phyloP scores from a whole-genome alignment of 306 rosid species.

The Oemleria cerasiformis region DNA sequence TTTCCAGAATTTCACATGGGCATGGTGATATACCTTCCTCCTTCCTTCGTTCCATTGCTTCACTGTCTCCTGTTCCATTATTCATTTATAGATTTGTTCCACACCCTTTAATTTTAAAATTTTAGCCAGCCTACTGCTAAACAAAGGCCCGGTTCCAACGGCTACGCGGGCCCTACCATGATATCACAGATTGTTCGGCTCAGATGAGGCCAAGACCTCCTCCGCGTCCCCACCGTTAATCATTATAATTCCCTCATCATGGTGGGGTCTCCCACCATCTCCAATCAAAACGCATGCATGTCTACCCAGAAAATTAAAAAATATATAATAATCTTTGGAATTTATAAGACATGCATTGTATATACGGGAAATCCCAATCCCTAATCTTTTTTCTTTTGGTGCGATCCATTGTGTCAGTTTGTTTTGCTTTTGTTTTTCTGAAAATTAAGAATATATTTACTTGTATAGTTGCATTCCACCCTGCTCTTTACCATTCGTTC shows the following conservation, averaged over 20 bases:
- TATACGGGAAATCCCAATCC: too few species aligned
- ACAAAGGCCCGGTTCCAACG: background rate
- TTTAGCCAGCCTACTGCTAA: background rate
- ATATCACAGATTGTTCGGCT: background rate
- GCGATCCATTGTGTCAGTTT: too few species aligned
- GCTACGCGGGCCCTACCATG: conserved; percentile 13
- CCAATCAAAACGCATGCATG: too few species aligned
- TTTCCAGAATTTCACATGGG: background rate
- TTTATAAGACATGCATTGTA: too few species aligned
- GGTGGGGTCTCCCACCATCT: conserved; percentile 2
- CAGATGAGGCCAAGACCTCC: conserved; percentile 18
- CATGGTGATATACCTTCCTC: too few species aligned
- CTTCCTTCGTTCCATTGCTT: background rate
- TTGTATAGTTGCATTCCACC: too few species aligned
- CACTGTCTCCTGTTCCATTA: conserved; percentile 8
- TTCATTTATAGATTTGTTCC: background rate
- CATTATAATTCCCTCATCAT: conserved; percentile 6
- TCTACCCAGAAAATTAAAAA: too few species aligned
- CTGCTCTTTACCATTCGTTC: too few species aligned
- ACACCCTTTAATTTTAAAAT: background rate
- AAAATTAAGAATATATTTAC: too few species aligned
- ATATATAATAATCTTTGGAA: too few species aligned
- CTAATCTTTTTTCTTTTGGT: too few species aligned
- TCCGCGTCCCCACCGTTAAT: conserved; percentile 1
- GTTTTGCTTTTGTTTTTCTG: too few species aligned